These are phyloP conservation scores for Biscogniauxia sp. DNA, from an alignment of 2,329 filamentous ascomycete species.

Conservation along the genomic window DNA sequence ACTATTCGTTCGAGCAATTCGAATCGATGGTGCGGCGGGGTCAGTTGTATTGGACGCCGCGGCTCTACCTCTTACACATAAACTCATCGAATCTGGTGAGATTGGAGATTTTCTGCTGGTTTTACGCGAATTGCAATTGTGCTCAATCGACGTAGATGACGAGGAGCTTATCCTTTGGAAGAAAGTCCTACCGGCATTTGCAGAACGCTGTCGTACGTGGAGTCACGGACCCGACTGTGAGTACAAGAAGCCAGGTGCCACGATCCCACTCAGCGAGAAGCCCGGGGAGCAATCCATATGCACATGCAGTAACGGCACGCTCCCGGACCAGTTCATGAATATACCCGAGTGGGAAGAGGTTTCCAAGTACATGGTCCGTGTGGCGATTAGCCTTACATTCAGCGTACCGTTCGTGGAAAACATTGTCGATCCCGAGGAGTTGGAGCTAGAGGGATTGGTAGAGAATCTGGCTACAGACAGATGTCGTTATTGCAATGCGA, in stretches of 20 bases:
- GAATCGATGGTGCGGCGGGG: slow-evolving; percentile 42
- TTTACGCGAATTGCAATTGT: slow-evolving; percentile 32
- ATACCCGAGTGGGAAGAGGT: slow-evolving; percentile 44
- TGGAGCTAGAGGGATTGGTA: background rate
- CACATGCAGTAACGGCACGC: slow-evolving; percentile 42
- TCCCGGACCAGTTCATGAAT: slow-evolving; percentile 39
- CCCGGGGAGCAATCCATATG: slow-evolving; percentile 41
- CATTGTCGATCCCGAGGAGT: slow-evolving; percentile 27
- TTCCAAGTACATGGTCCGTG: slow-evolving; percentile 46
- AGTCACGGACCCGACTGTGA: slow-evolving; percentile 41
- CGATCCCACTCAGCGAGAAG: slow-evolving; percentile 38
- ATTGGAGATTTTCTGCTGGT: slow-evolving; percentile 40
- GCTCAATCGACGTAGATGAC: slow-evolving; percentile 42
- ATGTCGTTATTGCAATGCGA: slow-evolving; percentile 38
- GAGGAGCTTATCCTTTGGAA: slow-evolving; percentile 59
- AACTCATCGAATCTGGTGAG: slow-evolving; percentile 31
- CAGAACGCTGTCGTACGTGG: slow-evolving; percentile 50
- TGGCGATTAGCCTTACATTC: slow-evolving; percentile 57
- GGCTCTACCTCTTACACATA: slow-evolving; percentile 41
- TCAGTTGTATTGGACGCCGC: slow-evolving; percentile 48
- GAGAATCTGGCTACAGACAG: slow-evolving; percentile 18
- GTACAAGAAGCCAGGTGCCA: slow-evolving; percentile 36
- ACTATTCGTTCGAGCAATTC: slow-evolving; percentile 42
- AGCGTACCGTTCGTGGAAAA: slow-evolving; percentile 43
- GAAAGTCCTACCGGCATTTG: slow-evolving; percentile 40